Conservation (phyloP, 495 filamentous ascomycete genomes). For the Neurospora cerealis region DNA sequence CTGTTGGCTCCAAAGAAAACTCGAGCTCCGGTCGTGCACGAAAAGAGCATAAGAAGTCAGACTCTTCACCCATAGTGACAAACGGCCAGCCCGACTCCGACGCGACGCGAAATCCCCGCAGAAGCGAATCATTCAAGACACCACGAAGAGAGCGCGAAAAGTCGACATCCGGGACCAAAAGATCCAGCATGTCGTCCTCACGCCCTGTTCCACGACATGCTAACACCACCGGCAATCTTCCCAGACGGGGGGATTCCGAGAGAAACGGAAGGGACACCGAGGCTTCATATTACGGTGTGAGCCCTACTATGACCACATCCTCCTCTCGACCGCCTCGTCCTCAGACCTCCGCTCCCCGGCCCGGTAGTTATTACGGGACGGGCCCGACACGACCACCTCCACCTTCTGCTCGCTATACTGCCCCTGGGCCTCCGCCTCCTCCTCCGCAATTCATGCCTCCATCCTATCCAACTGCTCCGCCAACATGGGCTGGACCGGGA, state of each 20-base stretch:
- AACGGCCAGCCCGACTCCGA: constrained; percentile 33
- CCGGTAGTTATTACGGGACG: constrained; percentile 30
- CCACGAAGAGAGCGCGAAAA: constrained; percentile 24
- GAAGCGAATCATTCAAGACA: constrained; percentile 16
- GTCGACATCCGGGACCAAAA: constrained; percentile 13
- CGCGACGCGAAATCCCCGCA: constrained; percentile 26
- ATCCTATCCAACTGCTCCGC: constrained; percentile 17
- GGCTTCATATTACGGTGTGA: constrained; percentile 29
- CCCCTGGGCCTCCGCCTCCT: background rate
- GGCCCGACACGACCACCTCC: constrained; percentile 16
- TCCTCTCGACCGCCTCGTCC: constrained; percentile 27
- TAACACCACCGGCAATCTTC: constrained; percentile 16
- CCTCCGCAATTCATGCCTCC: constrained; percentile 20
- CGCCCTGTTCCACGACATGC: constrained; percentile 18
- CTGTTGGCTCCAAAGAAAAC: constrained; percentile 30
- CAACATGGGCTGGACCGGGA: constrained; percentile 4
- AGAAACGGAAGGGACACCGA: constrained; percentile 17
- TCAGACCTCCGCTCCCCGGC: constrained; percentile 20
- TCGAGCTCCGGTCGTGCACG: constrained; percentile 35
- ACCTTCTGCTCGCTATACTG: constrained; percentile 1
- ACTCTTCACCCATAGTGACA: constrained; percentile 22
- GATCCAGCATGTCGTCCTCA: constrained; percentile 17
- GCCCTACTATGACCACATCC: constrained; percentile 21
- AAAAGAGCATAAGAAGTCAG: constrained; percentile 23
- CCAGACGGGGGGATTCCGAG: background rate